Conservation (phyloP, 768 basidiomycete species). For the Boletus pseudopeckii region DNA sequence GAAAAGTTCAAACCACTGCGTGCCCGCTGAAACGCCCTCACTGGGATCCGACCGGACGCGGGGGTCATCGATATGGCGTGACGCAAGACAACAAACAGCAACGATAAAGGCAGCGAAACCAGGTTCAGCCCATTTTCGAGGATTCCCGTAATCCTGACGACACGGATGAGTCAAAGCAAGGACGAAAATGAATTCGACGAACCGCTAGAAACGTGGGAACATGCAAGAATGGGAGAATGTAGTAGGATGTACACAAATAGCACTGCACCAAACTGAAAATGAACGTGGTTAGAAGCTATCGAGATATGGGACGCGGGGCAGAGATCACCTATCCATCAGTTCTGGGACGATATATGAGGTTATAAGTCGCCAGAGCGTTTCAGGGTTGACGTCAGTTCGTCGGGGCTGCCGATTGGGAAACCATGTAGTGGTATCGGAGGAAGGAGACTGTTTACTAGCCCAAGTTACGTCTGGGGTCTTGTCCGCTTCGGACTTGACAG, state of each 20-base stretch:
- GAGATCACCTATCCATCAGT: constrained; percentile 83
- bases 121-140: constrained; percentile 92
- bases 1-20: constrained; percentile 90
- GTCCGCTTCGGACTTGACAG: constrained; percentile 35
- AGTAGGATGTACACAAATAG: constrained; percentile 90
- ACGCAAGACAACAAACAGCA: constrained; percentile 87
- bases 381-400: constrained; percentile 79
- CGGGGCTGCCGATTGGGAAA: constrained; percentile 80
- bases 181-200: constrained; percentile 23
- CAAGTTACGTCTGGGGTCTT: constrained; percentile 29
- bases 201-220: constrained; percentile 85
- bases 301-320: constrained; percentile 10
- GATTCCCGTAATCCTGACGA: constrained; percentile 83
- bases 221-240: constrained; percentile 88
- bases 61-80: constrained; percentile 89
- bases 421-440: constrained; percentile 51
- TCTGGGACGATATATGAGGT: constrained; percentile 85
- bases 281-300: constrained; percentile 14
- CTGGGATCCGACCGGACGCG: constrained; percentile 79
- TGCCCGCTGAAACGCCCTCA: constrained; percentile 86
- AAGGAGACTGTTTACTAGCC: constrained; percentile 30
- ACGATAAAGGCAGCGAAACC: constrained; percentile 94
- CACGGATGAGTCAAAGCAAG: constrained; percentile 14
- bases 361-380: constrained; percentile 82
- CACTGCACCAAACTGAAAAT: constrained; percentile 66